Conservation (phyloP, 2,329 filamentous ascomycete genomes). For the Hypoxylon sp. region DNA sequence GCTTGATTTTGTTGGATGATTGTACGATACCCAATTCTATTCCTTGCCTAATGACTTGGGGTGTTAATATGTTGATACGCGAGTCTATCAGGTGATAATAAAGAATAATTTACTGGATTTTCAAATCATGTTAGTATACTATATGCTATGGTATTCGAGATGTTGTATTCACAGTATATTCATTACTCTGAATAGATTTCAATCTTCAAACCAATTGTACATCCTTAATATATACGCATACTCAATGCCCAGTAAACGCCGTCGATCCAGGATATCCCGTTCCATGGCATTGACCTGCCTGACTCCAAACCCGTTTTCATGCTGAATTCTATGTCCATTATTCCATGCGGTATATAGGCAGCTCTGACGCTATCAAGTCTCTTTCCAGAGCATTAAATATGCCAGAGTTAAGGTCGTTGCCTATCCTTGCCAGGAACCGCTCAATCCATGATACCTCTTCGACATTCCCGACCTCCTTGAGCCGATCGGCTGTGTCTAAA, state of each 20-base stretch:
- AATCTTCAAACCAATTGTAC: not conserved
- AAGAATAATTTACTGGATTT: not conserved
- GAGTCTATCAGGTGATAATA: not conserved
- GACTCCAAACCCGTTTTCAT: conserved; percentile 1
- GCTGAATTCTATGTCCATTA: conserved; percentile 5
- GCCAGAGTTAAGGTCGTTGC: conserved; percentile 40
- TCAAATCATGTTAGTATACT: not conserved
- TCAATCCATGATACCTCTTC: conserved; percentile 50
- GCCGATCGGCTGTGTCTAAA: conserved; percentile 47
- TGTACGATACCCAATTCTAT: conserved; percentile 34
- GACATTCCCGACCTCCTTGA: conserved; percentile 47
- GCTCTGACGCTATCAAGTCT: conserved; percentile 31
- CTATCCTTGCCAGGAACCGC: conserved; percentile 42
- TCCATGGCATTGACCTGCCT: conserved; percentile 13
- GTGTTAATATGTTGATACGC: not conserved
- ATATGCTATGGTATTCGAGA: not conserved
- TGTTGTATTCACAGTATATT: not conserved
- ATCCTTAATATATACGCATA: not conserved
- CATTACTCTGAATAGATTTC: not conserved
- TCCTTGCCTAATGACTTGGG: not conserved
- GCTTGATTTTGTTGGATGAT: conserved; percentile 16
- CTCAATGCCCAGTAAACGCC: conserved; percentile 39
- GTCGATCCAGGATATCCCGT: conserved; percentile 37
- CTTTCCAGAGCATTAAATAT: conserved; percentile 37
- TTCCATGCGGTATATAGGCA: conserved; percentile 27